Evolutionary conservation across 495 filamentous ascomycete species (phyloP).

Genomic region (Rostrohypoxylon terebratum): DNA sequence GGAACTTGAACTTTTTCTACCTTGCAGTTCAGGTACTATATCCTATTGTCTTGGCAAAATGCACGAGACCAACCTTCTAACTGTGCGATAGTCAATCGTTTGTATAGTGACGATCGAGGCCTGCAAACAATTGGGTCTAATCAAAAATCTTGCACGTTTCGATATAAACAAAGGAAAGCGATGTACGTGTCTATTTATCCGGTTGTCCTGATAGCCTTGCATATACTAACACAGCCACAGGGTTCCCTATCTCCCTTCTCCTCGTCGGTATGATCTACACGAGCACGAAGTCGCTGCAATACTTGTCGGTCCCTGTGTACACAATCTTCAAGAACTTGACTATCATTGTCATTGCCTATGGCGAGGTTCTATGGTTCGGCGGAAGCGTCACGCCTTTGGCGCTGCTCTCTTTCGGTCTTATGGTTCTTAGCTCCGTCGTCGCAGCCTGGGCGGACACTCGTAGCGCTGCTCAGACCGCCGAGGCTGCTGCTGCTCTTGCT

Average conservation of each 20-base stretch:
- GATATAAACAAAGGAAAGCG: conserved; percentile 89
- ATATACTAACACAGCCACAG: conserved; percentile 60
- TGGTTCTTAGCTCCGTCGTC: conserved; percentile 95
- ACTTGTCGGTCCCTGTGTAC: conserved; percentile 96
- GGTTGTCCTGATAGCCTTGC: background rate
- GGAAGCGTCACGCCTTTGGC: conserved; percentile 89
- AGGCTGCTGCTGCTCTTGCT: conserved; percentile 80
- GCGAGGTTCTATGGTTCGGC: conserved; percentile 99
- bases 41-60: background rate
- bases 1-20: conserved; percentile 98
- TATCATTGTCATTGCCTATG: conserved; percentile 98
- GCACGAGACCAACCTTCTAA: conserved; percentile 30
- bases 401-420: conserved; percentile 95
- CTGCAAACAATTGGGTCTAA: conserved; percentile 84
- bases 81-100: conserved; percentile 76
- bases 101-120: conserved; percentile 89
- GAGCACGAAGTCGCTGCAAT: conserved; percentile 94
- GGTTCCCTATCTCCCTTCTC: conserved; percentile 97
- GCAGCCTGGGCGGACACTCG: conserved; percentile 99
- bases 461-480: conserved; percentile 72
- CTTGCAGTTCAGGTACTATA: conserved; percentile 86
- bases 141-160: conserved; percentile 88
- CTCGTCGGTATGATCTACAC: conserved; percentile 99
- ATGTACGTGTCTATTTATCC: conserved; percentile 67
- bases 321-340: conserved; percentile 99